phyloP scores from a whole-genome alignment of 139 green algal genomes.

The Auxenochlorella pyrenoidosa region DNA sequence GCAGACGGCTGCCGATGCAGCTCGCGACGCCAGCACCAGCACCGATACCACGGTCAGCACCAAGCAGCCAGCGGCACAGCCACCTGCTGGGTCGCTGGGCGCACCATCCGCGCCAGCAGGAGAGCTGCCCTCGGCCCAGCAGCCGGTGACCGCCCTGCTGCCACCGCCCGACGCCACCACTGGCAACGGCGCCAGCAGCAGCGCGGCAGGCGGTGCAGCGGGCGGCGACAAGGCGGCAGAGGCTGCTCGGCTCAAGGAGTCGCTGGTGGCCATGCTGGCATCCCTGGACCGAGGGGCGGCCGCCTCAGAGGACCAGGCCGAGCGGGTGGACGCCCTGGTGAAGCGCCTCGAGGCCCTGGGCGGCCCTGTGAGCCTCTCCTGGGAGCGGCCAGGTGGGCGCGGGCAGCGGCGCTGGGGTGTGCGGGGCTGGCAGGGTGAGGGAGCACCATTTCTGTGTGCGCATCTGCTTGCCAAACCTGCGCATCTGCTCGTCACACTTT shows the following conservation, averaged over 20 bases:
- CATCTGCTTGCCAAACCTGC: too few relatives aligned
- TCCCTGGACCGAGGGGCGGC: conserved; percentile 63
- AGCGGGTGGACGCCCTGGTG: conserved; percentile 41
- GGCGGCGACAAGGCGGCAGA: neutral
- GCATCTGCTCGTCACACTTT: too few relatives aligned
- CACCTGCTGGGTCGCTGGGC: neutral
- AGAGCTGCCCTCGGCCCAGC: neutral
- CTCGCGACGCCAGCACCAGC: neutral
- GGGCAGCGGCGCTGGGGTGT: neutral
- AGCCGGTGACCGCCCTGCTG: neutral
- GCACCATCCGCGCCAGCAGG: neutral
- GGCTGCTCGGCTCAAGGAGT: conserved; percentile 34
- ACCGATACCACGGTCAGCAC: neutral
- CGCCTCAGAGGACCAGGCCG: conserved; percentile 49
- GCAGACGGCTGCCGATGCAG: neutral
- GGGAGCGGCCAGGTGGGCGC: conserved; percentile 24
- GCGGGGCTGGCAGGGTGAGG: neutral
- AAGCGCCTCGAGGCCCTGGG: conserved; percentile 35
- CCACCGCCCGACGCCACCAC: neutral
- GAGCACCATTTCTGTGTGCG: too few relatives aligned
- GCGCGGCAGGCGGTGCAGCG: neutral
- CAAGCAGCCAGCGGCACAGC: neutral
- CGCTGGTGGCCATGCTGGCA: conserved; percentile 55
- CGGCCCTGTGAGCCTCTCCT: conserved; percentile 34
- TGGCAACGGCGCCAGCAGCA: conserved; percentile 17